phyloP scores from a whole-genome alignment of 2,329 filamentous ascomycete species.

The Pyrenochaeta sp. region DNA sequence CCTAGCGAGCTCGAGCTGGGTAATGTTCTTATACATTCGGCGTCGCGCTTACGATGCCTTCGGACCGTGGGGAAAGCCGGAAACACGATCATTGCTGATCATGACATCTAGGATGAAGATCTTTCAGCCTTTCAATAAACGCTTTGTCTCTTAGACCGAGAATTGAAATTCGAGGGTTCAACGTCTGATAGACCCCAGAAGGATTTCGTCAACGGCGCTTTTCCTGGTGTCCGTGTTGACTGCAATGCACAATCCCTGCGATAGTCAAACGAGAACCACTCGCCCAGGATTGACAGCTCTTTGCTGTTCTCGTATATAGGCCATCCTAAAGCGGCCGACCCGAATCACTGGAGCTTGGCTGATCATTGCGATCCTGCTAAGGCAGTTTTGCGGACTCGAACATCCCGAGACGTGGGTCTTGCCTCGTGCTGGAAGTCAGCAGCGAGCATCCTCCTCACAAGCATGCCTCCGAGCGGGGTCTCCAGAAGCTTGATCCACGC shows the following conservation, averaged over 20 bases:
- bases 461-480: constrained; percentile 34
- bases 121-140: constrained; percentile 21
- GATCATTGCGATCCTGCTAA: constrained; percentile 25
- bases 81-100: constrained; percentile 23
- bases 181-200: constrained; percentile 7
- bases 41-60: constrained; percentile 18
- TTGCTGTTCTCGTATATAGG: constrained; percentile 26
- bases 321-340: constrained; percentile 30
- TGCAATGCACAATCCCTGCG: constrained; percentile 14
- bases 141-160: not conserved
- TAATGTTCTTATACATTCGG: constrained; percentile 20
- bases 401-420: constrained; percentile 30
- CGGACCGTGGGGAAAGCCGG: constrained; percentile 36
- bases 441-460: constrained; percentile 29
- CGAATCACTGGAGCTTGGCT: constrained; percentile 25
- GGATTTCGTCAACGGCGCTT: constrained; percentile 19
- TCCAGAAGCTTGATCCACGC: constrained; percentile 26
- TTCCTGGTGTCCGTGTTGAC: constrained; percentile 5
- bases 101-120: constrained; percentile 21
- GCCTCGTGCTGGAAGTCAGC: constrained; percentile 33
- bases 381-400: constrained; percentile 24
- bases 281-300: constrained; percentile 17
- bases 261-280: constrained; percentile 27
- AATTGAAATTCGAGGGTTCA: constrained; percentile 2
- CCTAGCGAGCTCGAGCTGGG: constrained; percentile 14